phyloP scores from a whole-genome alignment of 768 basidiomycete genomes.

The Rubroboletus pulcherrimus region DNA sequence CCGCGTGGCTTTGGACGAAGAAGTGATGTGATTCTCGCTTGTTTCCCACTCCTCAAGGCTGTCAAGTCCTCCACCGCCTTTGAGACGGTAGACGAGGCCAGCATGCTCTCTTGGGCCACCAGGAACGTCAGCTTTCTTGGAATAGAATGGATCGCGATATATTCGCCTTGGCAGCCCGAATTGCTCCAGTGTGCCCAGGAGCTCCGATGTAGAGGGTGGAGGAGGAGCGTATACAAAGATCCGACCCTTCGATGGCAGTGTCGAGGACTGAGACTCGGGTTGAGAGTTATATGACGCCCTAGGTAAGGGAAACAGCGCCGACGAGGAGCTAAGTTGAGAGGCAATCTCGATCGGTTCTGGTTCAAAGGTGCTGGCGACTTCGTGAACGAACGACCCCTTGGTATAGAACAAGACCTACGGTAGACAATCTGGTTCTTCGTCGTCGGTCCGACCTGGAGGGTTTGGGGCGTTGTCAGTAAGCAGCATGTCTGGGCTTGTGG shows the following conservation, averaged over 20 bases:
- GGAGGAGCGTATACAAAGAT: conserved; percentile 43
- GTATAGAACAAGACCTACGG: conserved; percentile 10
- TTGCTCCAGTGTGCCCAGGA: conserved; percentile 42
- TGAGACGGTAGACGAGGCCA: conserved; percentile 69
- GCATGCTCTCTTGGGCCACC: conserved; percentile 70
- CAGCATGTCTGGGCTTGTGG: conserved; percentile 3
- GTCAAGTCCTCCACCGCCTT: conserved; percentile 56
- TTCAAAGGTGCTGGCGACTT: conserved; percentile 13
- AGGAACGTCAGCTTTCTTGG: conserved; percentile 65
- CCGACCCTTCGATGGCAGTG: neutral
- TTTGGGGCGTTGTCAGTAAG: neutral
- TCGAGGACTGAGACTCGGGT: conserved; percentile 1
- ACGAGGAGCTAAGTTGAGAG: neutral
- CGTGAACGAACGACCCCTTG: neutral
- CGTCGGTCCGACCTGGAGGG: neutral
- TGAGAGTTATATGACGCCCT: conserved; percentile 20
- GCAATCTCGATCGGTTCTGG: conserved; percentile 2
- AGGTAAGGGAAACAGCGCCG: neutral
- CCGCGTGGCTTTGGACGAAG: neutral
- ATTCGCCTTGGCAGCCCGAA: conserved; percentile 53
- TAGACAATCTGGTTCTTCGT: conserved; percentile 17
- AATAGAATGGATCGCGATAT: conserved; percentile 82
- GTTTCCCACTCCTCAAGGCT: conserved; percentile 60
- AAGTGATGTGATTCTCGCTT: conserved; percentile 2
- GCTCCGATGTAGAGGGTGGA: conserved; percentile 50